Evolutionary conservation across 805 yeast species (phyloP).

Genomic region (Lachancea cidri): DNA sequence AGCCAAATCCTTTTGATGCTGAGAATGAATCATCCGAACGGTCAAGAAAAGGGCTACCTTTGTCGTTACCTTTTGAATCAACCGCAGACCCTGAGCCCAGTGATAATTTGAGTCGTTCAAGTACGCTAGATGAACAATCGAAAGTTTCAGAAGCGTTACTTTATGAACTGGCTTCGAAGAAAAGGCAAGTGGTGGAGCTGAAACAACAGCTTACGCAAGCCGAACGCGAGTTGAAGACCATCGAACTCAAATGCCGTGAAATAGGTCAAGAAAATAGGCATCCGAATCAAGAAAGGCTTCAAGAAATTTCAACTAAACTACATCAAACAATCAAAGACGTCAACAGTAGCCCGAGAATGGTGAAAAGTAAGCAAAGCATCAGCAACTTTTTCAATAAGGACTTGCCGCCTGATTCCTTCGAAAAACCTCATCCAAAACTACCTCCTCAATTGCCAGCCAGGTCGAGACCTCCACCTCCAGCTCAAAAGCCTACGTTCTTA

Average conservation of each 20-base stretch:
- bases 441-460: conserved; percentile 2
- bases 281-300: conserved; percentile 3
- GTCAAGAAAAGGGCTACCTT: conserved; percentile 4
- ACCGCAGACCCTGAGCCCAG: not conserved
- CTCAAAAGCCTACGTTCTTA: not conserved
- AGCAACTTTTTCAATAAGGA: conserved; percentile 18
- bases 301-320: conserved; percentile 8
- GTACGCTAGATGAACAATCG: not conserved
- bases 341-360: conserved; percentile 18
- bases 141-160: conserved; percentile 20
- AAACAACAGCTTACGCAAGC: conserved; percentile 34
- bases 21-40: not conserved
- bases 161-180: conserved; percentile 45
- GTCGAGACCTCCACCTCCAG: not conserved
- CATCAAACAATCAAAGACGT: conserved; percentile 19
- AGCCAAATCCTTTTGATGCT: not conserved
- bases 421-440: not conserved
- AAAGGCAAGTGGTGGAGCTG: conserved; percentile 46
- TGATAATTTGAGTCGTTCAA: not conserved
- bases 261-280: not conserved
- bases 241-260: conserved; percentile 25
- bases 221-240: conserved; percentile 30
- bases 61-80: conserved; percentile 4
- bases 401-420: not conserved
- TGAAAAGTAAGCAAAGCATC: conserved; percentile 21